Evolutionary conservation across 1,139 yeast genomes (phyloP), one percentile per base, ranked within the genome.

Genomic region (Kodamaea alishanica): DNA sequence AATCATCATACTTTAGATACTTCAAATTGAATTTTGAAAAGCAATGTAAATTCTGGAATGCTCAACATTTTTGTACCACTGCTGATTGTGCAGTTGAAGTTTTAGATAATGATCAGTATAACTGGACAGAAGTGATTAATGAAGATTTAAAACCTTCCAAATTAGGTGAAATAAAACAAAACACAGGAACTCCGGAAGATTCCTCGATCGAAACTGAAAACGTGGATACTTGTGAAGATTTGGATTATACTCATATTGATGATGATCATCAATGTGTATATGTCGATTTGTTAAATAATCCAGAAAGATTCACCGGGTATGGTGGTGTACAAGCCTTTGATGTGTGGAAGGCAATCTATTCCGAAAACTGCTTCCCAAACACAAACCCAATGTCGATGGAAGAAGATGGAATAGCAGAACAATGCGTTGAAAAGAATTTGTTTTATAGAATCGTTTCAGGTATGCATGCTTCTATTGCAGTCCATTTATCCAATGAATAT

Each of bases 291-390:
- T 71, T 83, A 23, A 87, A 85, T 42, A 94, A 94, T 55, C 97
- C 96, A 1, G 99, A 94, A 63, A 73, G 98, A 54, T 94, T 87
- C 64, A 94, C 98, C 1, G 98, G 98, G 0, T 94, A 94, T 58
- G 85, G 90, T 32, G 98, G 98, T 26, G 78, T 82, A 39, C 96
- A 92, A 55, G 88, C 96, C 22, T 80, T 83, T 50, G 90, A 84
- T 57, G 87, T 94, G 37, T 94, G 99, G 99, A 73, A 81, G 34
- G 88, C 95, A 43, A 89, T 94, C 32, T 94, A 94, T 61, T 79
- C 80, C 36, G 97, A 92, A 55, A 89, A 90, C 67, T 89, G 97
- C 60, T 90, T 90, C 64, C 75, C 76, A 9, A 75, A 81, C 41
- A 67, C 72, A 9, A 65, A 58, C 45, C 70, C 70, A 20, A 63